phyloP scores from a whole-genome alignment of 306 rosid species.

The peach (Prunus persica) region DNA sequence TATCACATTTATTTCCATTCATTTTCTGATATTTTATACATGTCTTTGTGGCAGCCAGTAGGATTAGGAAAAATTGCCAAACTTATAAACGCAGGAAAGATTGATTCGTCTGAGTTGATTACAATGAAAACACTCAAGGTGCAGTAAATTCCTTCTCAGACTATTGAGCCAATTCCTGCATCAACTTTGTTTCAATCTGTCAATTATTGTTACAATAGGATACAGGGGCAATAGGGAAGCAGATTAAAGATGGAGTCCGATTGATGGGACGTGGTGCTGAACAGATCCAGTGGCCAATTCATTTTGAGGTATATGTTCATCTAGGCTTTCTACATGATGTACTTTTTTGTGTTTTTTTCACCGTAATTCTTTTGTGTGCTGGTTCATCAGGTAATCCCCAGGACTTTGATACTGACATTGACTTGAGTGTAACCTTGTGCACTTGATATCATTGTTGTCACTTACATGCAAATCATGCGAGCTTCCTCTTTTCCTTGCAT shows the following conservation, averaged over 20 bases:
- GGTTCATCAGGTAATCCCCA: neutral
- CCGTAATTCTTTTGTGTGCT: neutral
- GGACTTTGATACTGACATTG: neutral
- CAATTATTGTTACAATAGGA: constrained; percentile 54
- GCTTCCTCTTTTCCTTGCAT: neutral
- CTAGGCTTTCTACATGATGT: neutral
- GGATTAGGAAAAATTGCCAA: constrained; percentile 84
- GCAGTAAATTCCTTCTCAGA: constrained; percentile 21
- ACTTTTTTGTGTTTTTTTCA: no score
- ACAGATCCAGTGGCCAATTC: constrained; percentile 85
- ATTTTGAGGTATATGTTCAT: constrained; percentile 66
- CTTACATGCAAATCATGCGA: neutral
- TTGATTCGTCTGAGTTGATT: constrained; percentile 87
- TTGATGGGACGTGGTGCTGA: constrained; percentile 98
- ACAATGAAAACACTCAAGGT: constrained; percentile 96
- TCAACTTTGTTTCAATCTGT: constrained; percentile 26
- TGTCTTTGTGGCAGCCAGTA: constrained; percentile 60
- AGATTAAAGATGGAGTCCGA: constrained; percentile 84
- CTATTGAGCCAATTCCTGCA: constrained; percentile 22
- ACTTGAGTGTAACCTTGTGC: neutral
- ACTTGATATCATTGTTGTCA: neutral
- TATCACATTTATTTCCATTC: neutral
- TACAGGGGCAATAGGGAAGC: constrained; percentile 86
- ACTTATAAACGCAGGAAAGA: constrained; percentile 82
- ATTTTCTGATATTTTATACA: constrained; percentile 8